A percentile compares a stretch with the other conserved stretches of the same genome.
These are phyloP conservation scores for Tylopilus sp. DNA, from an alignment of 768 basidiomycete species.

Conservation along the genomic window DNA sequence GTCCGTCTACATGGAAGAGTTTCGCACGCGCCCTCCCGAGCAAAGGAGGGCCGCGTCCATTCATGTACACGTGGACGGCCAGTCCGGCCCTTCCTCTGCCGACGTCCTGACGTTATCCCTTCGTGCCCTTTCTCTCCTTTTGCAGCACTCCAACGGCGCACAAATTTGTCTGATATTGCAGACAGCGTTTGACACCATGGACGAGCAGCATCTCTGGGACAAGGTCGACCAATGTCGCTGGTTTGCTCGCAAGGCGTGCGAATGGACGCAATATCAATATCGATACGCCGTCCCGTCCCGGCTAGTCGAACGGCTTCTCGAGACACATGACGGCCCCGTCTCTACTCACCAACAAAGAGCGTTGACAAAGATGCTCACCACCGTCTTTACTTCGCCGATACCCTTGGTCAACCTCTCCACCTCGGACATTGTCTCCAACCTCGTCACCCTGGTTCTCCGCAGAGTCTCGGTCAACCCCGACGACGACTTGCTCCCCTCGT, in stretches of 20 bases:
- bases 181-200: slow-evolving; percentile 66
- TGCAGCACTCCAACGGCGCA: slow-evolving; percentile 70
- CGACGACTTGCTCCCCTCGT: slow-evolving; percentile 60
- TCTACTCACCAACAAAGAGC: slow-evolving; percentile 54
- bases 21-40: slow-evolving; percentile 71
- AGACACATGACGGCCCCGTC: slow-evolving; percentile 51
- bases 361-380: slow-evolving; percentile 73
- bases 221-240: slow-evolving; percentile 74
- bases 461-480: slow-evolving; percentile 57
- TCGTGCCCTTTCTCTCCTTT: slow-evolving; percentile 64
- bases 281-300: slow-evolving; percentile 86
- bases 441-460: slow-evolving; percentile 71
- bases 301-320: slow-evolving; percentile 72
- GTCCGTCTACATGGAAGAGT: slow-evolving; percentile 82
- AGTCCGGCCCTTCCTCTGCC: slow-evolving; percentile 69
- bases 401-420: slow-evolving; percentile 89
- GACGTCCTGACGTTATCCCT: slow-evolving; percentile 78
- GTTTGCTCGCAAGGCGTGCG: slow-evolving; percentile 72
- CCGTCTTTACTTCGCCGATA: slow-evolving; percentile 77
- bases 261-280: slow-evolving; percentile 92
- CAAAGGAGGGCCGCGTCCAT: slow-evolving; percentile 88
- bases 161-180: slow-evolving; percentile 75
- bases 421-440: slow-evolving; percentile 79
- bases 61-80: slow-evolving; percentile 84
- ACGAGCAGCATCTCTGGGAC: slow-evolving; percentile 60